Evolutionary conservation across 108 stramenopile species (phyloP).

Genomic region (Phaeodactylum tricornutum): DNA sequence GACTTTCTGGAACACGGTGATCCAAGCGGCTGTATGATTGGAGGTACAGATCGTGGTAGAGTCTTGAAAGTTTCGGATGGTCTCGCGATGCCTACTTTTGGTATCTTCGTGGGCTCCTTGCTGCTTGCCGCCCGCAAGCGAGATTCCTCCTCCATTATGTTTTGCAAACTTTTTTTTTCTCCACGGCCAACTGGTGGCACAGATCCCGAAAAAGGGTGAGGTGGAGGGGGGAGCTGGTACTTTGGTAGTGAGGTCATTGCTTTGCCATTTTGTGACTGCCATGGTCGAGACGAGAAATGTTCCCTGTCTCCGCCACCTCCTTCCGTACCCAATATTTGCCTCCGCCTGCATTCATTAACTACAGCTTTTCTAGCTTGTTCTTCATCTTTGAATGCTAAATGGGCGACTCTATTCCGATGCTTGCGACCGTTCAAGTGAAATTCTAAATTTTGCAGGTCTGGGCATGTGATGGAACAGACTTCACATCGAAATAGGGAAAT

Average conservation of each 20-base stretch:
- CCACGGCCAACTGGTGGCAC: too few species aligned
- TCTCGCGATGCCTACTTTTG: background rate
- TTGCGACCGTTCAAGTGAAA: constrained; percentile 71
- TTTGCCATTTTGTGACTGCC: too few species aligned
- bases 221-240: constrained; percentile 1
- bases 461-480: constrained; percentile 51
- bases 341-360: too few species aligned
- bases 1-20: too few species aligned
- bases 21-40: too few species aligned
- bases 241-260: constrained; percentile 2
- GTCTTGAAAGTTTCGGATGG: too few species aligned
- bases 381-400: constrained; percentile 37
- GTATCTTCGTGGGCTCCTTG: background rate
- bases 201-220: constrained; percentile 1
- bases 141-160: constrained; percentile 9
- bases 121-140: background rate
- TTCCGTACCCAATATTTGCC: too few species aligned
- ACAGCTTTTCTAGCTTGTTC: constrained; percentile 50
- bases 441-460: constrained; percentile 45
- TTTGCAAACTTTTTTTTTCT: too few species aligned
- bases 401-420: constrained; percentile 65
- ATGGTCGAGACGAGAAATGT: too few species aligned
- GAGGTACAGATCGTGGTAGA: too few species aligned
- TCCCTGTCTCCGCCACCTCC: too few species aligned
- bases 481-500: constrained; percentile 42